Conservation (phyloP, 768 basidiomycete species). For the Pulveroboletus sp. region DNA sequence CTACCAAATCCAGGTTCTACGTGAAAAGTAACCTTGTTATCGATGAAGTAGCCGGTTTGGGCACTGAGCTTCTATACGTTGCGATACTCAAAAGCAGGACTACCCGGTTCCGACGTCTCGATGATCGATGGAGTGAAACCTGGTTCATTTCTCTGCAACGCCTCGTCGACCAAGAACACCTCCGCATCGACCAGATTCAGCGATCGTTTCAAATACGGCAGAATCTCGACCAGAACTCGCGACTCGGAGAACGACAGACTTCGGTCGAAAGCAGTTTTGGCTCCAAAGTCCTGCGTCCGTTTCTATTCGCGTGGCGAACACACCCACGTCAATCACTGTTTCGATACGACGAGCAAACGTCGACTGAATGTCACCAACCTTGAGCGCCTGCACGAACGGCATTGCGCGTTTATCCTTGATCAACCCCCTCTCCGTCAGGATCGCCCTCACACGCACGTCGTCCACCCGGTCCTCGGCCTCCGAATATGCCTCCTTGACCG, state of each 20-base stretch:
- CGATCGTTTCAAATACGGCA: slow-evolving; percentile 78
- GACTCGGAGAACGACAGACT: slow-evolving; percentile 79
- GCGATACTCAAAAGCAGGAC: slow-evolving; percentile 82
- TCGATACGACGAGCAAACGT: not conserved
- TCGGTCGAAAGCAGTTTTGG: slow-evolving; percentile 75
- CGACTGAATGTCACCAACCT: slow-evolving; percentile 58
- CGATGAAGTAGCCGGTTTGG: too few relatives aligned
- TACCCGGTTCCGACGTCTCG: slow-evolving; percentile 83
- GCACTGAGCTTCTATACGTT: slow-evolving; percentile 46
- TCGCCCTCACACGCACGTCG: slow-evolving; percentile 69
- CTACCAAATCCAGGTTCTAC: not conserved
- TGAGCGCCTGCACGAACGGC: slow-evolving; percentile 93
- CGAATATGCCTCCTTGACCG: slow-evolving; percentile 64
- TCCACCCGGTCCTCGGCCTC: slow-evolving; percentile 63
- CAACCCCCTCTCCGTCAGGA: slow-evolving; percentile 65
- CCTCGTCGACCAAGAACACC: slow-evolving; percentile 66
- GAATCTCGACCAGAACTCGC: slow-evolving; percentile 61
- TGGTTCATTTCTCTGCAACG: slow-evolving; percentile 44
- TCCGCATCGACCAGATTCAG: slow-evolving; percentile 68
- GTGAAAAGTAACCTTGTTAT: not conserved
- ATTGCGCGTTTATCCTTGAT: slow-evolving; percentile 95
- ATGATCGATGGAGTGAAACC: slow-evolving; percentile 69
- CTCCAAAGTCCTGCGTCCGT: slow-evolving; percentile 74
- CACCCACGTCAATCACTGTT: not conserved
- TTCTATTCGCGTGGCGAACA: slow-evolving; percentile 42